Conservation (phyloP, 1,284 basidiomycete species). For the Mrakiaceae sp. region DNA sequence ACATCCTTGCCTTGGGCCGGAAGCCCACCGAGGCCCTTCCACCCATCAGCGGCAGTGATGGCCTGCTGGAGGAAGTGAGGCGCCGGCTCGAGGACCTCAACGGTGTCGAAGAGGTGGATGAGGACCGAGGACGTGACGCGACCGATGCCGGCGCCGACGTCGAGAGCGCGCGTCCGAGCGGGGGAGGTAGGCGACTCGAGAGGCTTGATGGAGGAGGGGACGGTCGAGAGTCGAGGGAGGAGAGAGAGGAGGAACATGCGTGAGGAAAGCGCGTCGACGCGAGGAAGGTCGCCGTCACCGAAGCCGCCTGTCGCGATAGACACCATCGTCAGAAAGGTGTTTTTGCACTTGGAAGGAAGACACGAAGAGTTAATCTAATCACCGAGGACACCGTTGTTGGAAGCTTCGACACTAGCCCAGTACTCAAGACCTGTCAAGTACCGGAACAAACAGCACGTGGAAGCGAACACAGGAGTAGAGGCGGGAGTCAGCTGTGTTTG, state of each 20-base stretch:
- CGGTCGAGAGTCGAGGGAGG: slow-evolving; percentile 60
- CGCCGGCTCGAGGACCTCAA: slow-evolving; percentile 80
- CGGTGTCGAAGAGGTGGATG: slow-evolving; percentile 68
- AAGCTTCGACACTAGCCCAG: slow-evolving; percentile 37
- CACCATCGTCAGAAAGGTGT: not conserved
- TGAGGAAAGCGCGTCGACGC: slow-evolving; percentile 76
- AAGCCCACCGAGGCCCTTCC: slow-evolving; percentile 46
- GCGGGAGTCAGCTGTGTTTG: not conserved
- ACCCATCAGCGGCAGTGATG: slow-evolving; percentile 38
- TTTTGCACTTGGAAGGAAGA: not conserved
- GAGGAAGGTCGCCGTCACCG: slow-evolving; percentile 51
- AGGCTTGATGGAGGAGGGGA: slow-evolving; percentile 51
- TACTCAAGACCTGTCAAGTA: slow-evolving; percentile 33
- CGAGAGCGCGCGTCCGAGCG: slow-evolving; percentile 56
- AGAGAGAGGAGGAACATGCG: slow-evolving; percentile 72
- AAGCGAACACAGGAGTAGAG: not conserved
- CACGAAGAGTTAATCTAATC: not conserved
- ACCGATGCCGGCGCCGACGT: slow-evolving; percentile 79
- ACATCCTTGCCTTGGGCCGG: slow-evolving; percentile 7
- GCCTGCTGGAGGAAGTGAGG: slow-evolving; percentile 63
- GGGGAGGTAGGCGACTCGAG: slow-evolving; percentile 20
- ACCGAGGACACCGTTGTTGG: slow-evolving; percentile 37
- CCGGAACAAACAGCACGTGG: not conserved
- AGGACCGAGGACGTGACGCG: slow-evolving; percentile 77
- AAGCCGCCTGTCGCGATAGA: slow-evolving; percentile 28